Base-by-base conservation (phyloP, 2,329 filamentous ascomycete genomes). In the Didymella sp. region DNA sequence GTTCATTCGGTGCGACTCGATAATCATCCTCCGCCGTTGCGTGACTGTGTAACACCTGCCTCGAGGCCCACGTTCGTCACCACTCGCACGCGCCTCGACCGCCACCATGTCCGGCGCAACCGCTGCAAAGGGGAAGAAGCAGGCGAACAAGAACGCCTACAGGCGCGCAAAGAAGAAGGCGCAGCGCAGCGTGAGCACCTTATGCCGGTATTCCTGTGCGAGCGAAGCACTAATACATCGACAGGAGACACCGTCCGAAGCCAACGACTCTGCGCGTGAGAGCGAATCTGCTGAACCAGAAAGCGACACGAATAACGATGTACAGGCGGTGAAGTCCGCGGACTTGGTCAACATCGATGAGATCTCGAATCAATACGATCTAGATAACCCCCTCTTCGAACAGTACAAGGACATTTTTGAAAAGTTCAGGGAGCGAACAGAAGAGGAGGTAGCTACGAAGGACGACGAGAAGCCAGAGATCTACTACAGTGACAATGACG, bases 141-240 rank as follows among this genome's bases (percentile, higher is more conserved):
- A 94, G 81, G 87, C 89, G 81, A 92, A 89, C 76, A 98, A 97
- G 82, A 97, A 97, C 79, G 92, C 96, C 79, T 89, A 93, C 82
- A 87, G 92, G 76, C 88, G 94, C 76, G 90, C 92, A 45, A 93
- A 94, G 82, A 96, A 95, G 85, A 97, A 96, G 87, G 90, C 92
- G 70, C 96, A 96, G 80, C 87, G 87, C 71, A 78, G 85, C 65
- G 79, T 84, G 75, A 80, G 75, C 24, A 19, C 15, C 24, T 17
- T 4, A 41, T 46, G 15, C 4, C 49, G 8, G 17, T n/a, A 4
- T 7, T 44, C 28, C n/a, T 31, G 33, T 4, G 21, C 19, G 24
- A 11, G 7, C 15, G 44, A 55, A 58, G 41, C 49, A 50, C 67
- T 70, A 51, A 77, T 54, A 58, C 43, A 0, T 24, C 40, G 27